Conservation (phyloP, 2,329 filamentous ascomycete genomes). For the Dactylellina drechsleri region DNA sequence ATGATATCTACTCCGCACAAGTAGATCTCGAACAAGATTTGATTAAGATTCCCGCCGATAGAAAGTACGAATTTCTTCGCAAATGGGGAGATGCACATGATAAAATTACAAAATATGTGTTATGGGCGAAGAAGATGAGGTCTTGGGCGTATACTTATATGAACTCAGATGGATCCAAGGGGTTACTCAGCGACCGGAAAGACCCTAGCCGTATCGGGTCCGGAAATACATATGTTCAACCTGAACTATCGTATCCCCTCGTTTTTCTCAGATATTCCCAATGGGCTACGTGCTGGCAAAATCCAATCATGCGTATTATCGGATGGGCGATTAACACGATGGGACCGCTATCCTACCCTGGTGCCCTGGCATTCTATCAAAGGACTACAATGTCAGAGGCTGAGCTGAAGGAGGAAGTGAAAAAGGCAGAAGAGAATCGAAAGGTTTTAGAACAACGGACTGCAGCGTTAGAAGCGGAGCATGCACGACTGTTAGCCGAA, state of each 20-base stretch:
- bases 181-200: background rate
- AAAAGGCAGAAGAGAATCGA: background rate
- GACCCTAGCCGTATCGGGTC: slow-evolving; percentile 10
- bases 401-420: background rate
- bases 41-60: slow-evolving; percentile 4
- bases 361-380: background rate
- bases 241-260: background rate
- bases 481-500: background rate
- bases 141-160: background rate
- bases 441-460: background rate
- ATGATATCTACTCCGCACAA: slow-evolving; percentile 6
- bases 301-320: background rate
- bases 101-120: background rate
- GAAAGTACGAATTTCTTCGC: slow-evolving; percentile 1
- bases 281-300: slow-evolving; percentile 1
- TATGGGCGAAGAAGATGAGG: background rate
- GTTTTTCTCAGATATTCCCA: slow-evolving; percentile 5
- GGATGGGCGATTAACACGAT: slow-evolving; percentile 4
- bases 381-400: background rate
- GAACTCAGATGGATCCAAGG: background rate
- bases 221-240: slow-evolving; percentile 7
- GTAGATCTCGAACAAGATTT: background rate
- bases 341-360: slow-evolving; percentile 4
- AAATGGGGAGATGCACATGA: slow-evolving; percentile 4
- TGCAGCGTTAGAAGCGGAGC: background rate